A percentile compares a stretch with the other conserved stretches of the same genome.
Evolutionary conservation across 176 grass and related monocot genomes (phyloP).

Genomic region (Puya raimondii): DNA sequence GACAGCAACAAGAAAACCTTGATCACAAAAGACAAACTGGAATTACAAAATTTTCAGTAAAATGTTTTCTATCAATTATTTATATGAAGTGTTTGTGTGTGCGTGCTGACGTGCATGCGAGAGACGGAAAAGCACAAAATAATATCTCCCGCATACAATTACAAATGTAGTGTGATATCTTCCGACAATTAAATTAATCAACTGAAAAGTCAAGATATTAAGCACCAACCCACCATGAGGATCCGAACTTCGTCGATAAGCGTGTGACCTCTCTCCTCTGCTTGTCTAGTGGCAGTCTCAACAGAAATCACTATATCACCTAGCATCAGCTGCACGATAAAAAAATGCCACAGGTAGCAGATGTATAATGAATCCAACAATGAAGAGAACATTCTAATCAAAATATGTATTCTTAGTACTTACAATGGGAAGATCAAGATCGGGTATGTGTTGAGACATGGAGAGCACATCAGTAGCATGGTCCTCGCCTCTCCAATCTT

Average conservation of each 20-base stretch:
- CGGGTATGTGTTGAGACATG: slow-evolving; percentile 46
- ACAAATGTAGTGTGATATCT: no score
- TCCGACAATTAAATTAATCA: not conserved
- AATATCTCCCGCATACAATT: no score
- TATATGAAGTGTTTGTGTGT: no score
- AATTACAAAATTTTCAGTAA: not conserved
- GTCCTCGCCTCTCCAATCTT: slow-evolving; percentile 66
- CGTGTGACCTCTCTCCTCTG: slow-evolving; percentile 71
- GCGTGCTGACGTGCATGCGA: no score
- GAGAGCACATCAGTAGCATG: slow-evolving; percentile 61
- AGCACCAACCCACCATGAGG: slow-evolving; percentile 41
- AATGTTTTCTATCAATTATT: not conserved
- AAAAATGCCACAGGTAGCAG: slow-evolving; percentile 8
- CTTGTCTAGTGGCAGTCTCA: slow-evolving; percentile 83
- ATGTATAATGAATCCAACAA: slow-evolving; percentile 5
- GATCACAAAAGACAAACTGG: not conserved
- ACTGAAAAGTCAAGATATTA: not conserved
- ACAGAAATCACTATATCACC: slow-evolving; percentile 86
- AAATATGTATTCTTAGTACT: slow-evolving; percentile 20
- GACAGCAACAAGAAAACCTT: not conserved
- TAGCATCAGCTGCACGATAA: slow-evolving; percentile 60
- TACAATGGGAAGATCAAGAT: slow-evolving; percentile 79
- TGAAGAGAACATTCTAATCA: slow-evolving; percentile 14
- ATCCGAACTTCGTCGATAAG: slow-evolving; percentile 93
- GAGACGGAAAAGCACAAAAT: no score